Evolutionary conservation across 2,329 filamentous ascomycete genomes (phyloP), one percentile per base, ranked within the genome.

Genomic region (Apiospora rasikravindrae): DNA sequence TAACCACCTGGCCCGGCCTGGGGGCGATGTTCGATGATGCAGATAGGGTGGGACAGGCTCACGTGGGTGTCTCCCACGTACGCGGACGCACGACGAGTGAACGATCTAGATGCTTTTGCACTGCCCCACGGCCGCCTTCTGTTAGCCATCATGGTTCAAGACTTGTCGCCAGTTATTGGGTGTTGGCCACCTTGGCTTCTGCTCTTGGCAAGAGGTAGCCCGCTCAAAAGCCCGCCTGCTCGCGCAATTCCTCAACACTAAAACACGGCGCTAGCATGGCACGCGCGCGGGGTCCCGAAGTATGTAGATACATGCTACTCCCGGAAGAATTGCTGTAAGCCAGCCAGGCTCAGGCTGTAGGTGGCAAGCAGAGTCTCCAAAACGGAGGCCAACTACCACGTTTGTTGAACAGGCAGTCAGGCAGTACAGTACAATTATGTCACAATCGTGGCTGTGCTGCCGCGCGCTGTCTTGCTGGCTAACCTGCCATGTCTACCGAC

Each of bases 11-110:
- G 42, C 42, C 11, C 11, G 11, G 6, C 24, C 14, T 7, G 57
- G 33, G 29, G 57, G 29, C 57, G 57, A 64, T 64, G 57, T 64
- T 64, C 57, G 57, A 64, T 64, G 57, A 64, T 64, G 57, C 57
- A 64, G 57, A 61, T 61, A 22, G 29, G 53, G 53, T 61, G 53
- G 53, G 53, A 61, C 53, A 61, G 16, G 33, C 53, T 61, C 53
- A 61, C 53, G 53, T 61, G 53, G 53, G 16, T 61, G 53, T 37
- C 53, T 61, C 53, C 53, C 53, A 61, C 29, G 53, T 61, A 61
- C 53, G 53, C 33, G 53, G 51, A 57, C 51, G 24, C 29, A 37
- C 19, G 53, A 16, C 29, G 19, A 22, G 29, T 61, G 53, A 61
- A 61, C 22, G 53, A 61, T 61, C 53, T 61, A 61, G 53, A 61